phyloP scores from a whole-genome alignment of 257 asterid species.

The Scutellaria barbata region DNA sequence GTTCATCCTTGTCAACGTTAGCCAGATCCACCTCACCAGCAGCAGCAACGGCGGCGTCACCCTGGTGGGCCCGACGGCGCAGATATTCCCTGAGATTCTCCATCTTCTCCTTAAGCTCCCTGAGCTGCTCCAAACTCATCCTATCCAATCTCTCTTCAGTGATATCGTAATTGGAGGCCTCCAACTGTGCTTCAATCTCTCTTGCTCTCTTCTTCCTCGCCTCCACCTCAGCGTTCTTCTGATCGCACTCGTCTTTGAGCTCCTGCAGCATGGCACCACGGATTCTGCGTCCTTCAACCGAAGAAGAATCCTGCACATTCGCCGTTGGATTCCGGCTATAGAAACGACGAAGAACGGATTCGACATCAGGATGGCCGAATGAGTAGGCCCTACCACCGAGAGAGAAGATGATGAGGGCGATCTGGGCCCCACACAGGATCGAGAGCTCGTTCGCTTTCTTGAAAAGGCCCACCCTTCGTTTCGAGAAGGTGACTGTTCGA shows the following conservation, averaged over 20 bases:
- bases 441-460: constrained; percentile 58
- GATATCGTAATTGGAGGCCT: constrained; percentile 20
- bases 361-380: constrained; percentile 49
- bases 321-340: constrained; percentile 24
- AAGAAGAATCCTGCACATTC: constrained; percentile 32
- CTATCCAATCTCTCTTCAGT: constrained; percentile 32
- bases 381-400: constrained; percentile 51
- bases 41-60: not conserved
- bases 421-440: constrained; percentile 44
- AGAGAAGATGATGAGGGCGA: constrained; percentile 49
- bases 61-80: not conserved
- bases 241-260: constrained; percentile 42
- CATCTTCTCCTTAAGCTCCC: constrained; percentile 36
- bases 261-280: constrained; percentile 35
- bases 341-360: constrained; percentile 37
- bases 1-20: not conserved
- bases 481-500: constrained; percentile 48
- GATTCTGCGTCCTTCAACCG: constrained; percentile 13
- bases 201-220: constrained; percentile 28
- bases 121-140: constrained; percentile 35
- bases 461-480: constrained; percentile 51
- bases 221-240: constrained; percentile 36
- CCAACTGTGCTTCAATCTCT: constrained; percentile 38
- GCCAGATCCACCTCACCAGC: constrained; percentile 23
- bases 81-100: constrained; percentile 32